Evolutionary conservation across 805 yeast species (phyloP), one percentile per base, ranked within the genome.

Genomic region (Wickerhamomyces silvicola): DNA sequence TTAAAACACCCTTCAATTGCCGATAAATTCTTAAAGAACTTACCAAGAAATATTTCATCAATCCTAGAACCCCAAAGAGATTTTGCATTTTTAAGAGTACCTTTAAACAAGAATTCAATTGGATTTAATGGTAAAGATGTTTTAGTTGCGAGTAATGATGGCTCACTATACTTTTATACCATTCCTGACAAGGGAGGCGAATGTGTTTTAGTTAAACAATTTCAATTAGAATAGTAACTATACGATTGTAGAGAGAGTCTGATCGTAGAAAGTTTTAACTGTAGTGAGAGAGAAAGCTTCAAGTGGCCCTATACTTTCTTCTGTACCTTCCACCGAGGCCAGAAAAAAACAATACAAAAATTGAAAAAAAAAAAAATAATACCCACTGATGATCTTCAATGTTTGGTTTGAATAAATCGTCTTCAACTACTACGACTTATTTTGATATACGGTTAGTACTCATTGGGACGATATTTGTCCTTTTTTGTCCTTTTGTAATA

Each of bases 51-150:
- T 27, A 34, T 55, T 27, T 43, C 77, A 10, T 71, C 81, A 2
- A 75, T 78, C 6, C 48, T 78, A 26, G 82, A 78, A 42, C 85
- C 85, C 3, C 71, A 77, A 13, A 52, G 85, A 31, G 81, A 78
- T 39, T 78, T 72, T 60, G 82, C 83, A 4, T 72, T 66, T 19
- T 59, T 76, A 27, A 75, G 68, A 41, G 56, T 76, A 20, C 51
- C 57, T 4, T 34, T 32, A 17, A 13, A 14, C 11, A 20, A 7
- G 13, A 23, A 16, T 23, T n/a, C 22, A 16, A 29, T 59, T 6
- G 60, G 59, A 4, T 42, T 62, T 31, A 50, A 45, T 19, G 39
- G 54, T 13, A 48, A 18, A 35, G 68, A 60, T 46, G 62, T 62
- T 18, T 64, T 65, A 46, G 75, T 74, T 4, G 70, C 70, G 3